phyloP scores from a whole-genome alignment of 2,329 filamentous ascomycete species.

The Dothideomycetes sp. region DNA sequence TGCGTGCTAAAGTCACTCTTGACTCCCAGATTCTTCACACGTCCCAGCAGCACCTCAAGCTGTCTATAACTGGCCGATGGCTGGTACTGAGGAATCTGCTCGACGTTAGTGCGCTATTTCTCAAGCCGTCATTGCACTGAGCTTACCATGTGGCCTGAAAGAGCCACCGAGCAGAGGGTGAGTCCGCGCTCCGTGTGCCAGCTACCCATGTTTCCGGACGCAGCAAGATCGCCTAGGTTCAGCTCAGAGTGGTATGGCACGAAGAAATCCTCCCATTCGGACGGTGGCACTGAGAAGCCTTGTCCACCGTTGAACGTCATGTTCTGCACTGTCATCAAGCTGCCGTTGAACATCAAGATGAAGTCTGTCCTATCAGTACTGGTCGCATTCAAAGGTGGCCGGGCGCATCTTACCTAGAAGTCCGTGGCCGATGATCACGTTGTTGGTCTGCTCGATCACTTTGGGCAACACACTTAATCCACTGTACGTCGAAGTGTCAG shows the following conservation, averaged over 20 bases:
- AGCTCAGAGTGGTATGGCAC: slow-evolving; percentile 52
- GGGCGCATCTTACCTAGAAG: slow-evolving; percentile 28
- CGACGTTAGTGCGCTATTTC: too few species aligned
- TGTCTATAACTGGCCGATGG: slow-evolving; percentile 59
- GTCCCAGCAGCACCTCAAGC: slow-evolving; percentile 63
- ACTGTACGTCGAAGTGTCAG: slow-evolving; percentile 42
- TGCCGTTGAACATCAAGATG: slow-evolving; percentile 57
- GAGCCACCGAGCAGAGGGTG: slow-evolving; percentile 54
- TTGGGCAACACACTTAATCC: slow-evolving; percentile 50
- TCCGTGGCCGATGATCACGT: slow-evolving; percentile 65
- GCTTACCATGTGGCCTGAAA: slow-evolving; percentile 62
- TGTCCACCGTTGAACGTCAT: slow-evolving; percentile 67
- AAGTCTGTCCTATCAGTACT: slow-evolving; percentile 45
- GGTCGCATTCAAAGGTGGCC: not conserved
- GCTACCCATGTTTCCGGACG: slow-evolving; percentile 57
- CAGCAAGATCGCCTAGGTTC: slow-evolving; percentile 39
- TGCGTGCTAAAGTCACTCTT: slow-evolving; percentile 24
- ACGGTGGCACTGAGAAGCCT: slow-evolving; percentile 54
- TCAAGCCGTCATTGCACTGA: too few species aligned
- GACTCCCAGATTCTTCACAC: slow-evolving; percentile 46
- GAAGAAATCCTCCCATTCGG: slow-evolving; percentile 47
- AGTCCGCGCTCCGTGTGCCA: slow-evolving; percentile 64
- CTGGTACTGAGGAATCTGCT: slow-evolving; percentile 55
- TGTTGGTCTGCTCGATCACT: slow-evolving; percentile 62
- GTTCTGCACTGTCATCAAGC: slow-evolving; percentile 63